A percentile compares a stretch with the other conserved stretches of the same genome.
Conservation (phyloP, 257 asterid species). For the Prunella vulgaris region DNA sequence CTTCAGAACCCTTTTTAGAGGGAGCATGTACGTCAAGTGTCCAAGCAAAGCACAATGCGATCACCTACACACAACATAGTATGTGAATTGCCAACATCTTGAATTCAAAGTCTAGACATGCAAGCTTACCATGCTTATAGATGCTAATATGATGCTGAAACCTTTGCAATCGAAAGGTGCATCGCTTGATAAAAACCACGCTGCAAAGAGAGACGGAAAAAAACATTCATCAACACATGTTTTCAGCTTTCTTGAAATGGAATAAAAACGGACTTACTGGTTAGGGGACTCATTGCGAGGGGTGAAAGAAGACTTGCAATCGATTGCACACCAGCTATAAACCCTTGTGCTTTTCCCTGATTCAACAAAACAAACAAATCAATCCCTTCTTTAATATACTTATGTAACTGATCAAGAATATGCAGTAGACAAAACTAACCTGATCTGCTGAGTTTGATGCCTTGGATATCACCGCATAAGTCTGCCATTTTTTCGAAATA, state of each 20-base stretch:
- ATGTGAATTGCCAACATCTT: background rate
- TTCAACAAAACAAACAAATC: background rate
- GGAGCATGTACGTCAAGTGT: constrained; percentile 43
- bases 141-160: constrained; percentile 80
- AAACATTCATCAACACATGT: background rate
- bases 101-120: background rate
- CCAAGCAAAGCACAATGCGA: constrained; percentile 61
- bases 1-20: constrained; percentile 26
- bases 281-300: constrained; percentile 82
- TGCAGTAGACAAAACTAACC: constrained; percentile 40
- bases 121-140: constrained; percentile 63
- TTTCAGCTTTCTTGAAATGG: no score
- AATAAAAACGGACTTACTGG: constrained; percentile 46
- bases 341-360: constrained; percentile 94
- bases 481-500: constrained; percentile 37
- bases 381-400: background rate
- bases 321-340: constrained; percentile 77
- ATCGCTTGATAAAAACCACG: constrained; percentile 70
- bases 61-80: constrained; percentile 33
- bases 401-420: background rate
- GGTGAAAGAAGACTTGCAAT: constrained; percentile 81
- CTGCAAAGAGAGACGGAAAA: constrained; percentile 40
- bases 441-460: constrained; percentile 73
- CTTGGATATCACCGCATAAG: constrained; percentile 75
- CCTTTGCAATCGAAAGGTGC: constrained; percentile 96